phyloP scores from a whole-genome alignment of 2,329 filamentous ascomycete species.

The Claviceps sp. region DNA sequence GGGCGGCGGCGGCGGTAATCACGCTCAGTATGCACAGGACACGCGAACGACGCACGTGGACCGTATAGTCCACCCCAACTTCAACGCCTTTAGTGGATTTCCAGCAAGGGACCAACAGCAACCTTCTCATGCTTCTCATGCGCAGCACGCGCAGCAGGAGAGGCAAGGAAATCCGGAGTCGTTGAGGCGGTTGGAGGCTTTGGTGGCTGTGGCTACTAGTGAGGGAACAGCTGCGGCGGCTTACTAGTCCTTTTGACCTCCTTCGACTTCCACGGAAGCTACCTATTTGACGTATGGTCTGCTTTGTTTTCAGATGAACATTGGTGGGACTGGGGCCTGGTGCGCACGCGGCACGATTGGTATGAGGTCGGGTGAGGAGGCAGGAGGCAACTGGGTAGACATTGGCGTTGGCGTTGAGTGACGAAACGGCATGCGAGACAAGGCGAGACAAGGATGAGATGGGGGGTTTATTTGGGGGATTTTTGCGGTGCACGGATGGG shows the following conservation, averaged over 20 bases:
- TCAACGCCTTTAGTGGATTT: conserved; percentile 37
- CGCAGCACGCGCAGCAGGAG: conserved; percentile 11
- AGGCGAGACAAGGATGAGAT: too few species aligned
- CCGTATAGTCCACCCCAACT: conserved; percentile 44
- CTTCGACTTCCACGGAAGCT: too few species aligned
- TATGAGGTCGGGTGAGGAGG: neutral
- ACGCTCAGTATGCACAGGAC: conserved; percentile 14
- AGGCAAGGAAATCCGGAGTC: conserved; percentile 18
- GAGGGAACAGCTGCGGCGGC: conserved; percentile 29
- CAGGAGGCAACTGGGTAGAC: too few species aligned
- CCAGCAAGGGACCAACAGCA: conserved; percentile 22
- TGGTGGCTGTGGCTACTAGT: conserved; percentile 31
- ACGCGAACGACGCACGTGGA: conserved; percentile 33
- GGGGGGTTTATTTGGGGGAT: too few species aligned
- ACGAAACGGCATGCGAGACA: too few species aligned
- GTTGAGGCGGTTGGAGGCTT: conserved; percentile 26
- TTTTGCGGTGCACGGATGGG: too few species aligned
- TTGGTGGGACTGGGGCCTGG: neutral
- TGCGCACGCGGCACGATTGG: neutral
- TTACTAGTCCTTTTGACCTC: conserved; percentile 13
- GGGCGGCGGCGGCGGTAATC: conserved; percentile 10
- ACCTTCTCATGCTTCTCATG: conserved; percentile 5
- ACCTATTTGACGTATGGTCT: neutral
- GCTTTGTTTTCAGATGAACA: conserved; percentile 9
- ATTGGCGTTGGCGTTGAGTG: too few species aligned